These are phyloP conservation scores for Ambrosiella cleistominuta DNA, from an alignment of 2,329 filamentous ascomycete genomes.

Conservation along the genomic window DNA sequence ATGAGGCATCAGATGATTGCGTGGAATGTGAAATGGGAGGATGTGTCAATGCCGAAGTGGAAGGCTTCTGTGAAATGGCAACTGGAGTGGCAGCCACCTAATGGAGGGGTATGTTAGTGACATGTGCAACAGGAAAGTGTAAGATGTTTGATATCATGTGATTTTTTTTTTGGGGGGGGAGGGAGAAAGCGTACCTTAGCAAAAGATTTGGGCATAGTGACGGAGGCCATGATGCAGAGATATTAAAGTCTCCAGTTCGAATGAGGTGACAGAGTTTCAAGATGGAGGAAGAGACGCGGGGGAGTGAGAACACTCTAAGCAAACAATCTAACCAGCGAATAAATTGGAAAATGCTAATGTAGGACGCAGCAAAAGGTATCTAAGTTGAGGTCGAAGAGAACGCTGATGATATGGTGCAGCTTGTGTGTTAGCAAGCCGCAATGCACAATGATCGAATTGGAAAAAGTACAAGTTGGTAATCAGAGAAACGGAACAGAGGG, in stretches of 20 bases:
- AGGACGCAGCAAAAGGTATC: too few species aligned
- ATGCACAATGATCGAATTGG: too few species aligned
- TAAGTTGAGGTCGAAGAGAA: too few species aligned
- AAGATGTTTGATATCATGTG: background rate
- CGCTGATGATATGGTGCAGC: too few species aligned
- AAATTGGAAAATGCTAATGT: too few species aligned
- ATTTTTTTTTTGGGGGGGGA: background rate
- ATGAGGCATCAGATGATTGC: slow-evolving; percentile 6
- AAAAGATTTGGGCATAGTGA: slow-evolving; percentile 46
- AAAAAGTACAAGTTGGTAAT: slow-evolving; percentile 13
- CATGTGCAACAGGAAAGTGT: background rate
- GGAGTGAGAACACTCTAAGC: too few species aligned
- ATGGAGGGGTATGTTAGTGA: slow-evolving; percentile 18
- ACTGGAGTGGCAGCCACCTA: slow-evolving; percentile 27
- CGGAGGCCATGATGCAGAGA: slow-evolving; percentile 26
- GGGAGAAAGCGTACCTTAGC: slow-evolving; percentile 41
- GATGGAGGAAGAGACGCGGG: too few species aligned
- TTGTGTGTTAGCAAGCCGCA: too few species aligned
- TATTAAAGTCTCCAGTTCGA: background rate
- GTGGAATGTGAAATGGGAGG: slow-evolving; percentile 13
- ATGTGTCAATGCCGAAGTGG: background rate
- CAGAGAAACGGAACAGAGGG: slow-evolving; percentile 1
- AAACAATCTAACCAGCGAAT: too few species aligned
- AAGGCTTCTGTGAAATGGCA: slow-evolving; percentile 8
- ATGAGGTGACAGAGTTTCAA: too few species aligned